Base-by-base conservation (phyloP, 805 yeast genomes). In the Lachancea kluyveri region DNA sequence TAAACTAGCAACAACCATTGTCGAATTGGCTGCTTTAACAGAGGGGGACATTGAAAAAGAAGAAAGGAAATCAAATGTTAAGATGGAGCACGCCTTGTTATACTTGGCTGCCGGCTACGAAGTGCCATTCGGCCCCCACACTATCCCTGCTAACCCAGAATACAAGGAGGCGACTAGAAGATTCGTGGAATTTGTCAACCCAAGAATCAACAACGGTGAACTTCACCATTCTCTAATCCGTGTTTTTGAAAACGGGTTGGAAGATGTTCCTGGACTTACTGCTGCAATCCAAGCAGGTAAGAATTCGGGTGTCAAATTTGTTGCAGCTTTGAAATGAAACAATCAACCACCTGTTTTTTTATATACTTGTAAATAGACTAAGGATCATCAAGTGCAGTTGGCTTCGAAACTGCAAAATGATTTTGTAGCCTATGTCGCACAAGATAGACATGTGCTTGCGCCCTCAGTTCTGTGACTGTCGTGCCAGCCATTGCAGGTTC, bases 21-120 rank as follows among this genome's bases (percentile, higher is more conserved):
- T 68, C 26, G 62, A 59, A 33, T 49, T 68, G 33, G 46, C 57
- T 22, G 31, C 32, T 15, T 38, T 42, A 28, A 41, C 46, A 22
- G 47, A 44, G 15, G 36, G 43, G 14, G 47, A 52, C 34, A 40
- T 48, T 6, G 57, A 52, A 17, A 40, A 45, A 6, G 44, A 15
- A 5, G 48, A 50, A 25, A 60, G 64, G 45, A 46, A 50, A 28
- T 50, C 53, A 2, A 57, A 61, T 28, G 67, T 65, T 17, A 41
- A 29, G 6, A 45, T 59, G 24, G 54, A 46, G 4, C 42, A 48
- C 10, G 59, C 72, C 2, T 35, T 69, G 17, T 62, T 64, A 8
- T 69, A 68, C 36, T 31, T 54, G n/a, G 63, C 59, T 8, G 41
- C 42, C 12, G 72, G 72, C 35, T 47, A 50, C 8, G 59, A 53